Percentiles rank a stretch among this genome's conserved stretches.
These are phyloP conservation scores for Candida dendrica DNA, from an alignment of 805 yeast species.

Conservation along the genomic window DNA sequence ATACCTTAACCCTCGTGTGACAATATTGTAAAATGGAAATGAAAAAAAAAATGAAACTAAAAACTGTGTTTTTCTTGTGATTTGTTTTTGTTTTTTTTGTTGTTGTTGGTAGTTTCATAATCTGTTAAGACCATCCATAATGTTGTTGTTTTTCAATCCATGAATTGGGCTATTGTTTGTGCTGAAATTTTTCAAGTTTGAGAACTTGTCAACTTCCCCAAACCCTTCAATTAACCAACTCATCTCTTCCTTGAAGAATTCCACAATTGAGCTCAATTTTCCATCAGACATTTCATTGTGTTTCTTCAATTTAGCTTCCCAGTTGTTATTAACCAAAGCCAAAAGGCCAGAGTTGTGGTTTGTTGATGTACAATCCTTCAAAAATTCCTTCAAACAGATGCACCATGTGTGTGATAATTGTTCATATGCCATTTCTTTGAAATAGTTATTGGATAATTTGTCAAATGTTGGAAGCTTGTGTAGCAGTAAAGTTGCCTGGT, in stretches of 20 bases:
- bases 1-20: too few relatives aligned
- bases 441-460: constrained; percentile 34
- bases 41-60: too few relatives aligned
- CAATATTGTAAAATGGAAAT: too few relatives aligned
- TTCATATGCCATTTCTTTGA: constrained; percentile 46
- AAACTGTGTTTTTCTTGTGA: too few relatives aligned
- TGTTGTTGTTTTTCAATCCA: constrained; percentile 9
- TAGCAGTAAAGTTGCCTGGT: constrained; percentile 51
- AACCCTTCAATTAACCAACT: constrained; percentile 19
- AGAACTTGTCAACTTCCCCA: constrained; percentile 8
- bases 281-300: constrained; percentile 39
- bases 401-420: constrained; percentile 56
- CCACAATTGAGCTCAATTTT: constrained; percentile 36
- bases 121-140: constrained; percentile 2
- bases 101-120: background rate
- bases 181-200: constrained; percentile 15
- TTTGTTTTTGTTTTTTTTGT: background rate
- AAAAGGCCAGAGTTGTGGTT: constrained; percentile 27
- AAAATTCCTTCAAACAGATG: constrained; percentile 31
- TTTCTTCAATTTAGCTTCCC: constrained; percentile 33
- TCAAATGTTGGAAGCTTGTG: constrained; percentile 62
- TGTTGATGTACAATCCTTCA: constrained; percentile 12
- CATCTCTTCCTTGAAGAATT: constrained; percentile 34
- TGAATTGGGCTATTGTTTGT: constrained; percentile 16
- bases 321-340: constrained; percentile 28